Evolutionary conservation across 179 eudicot genomes (phyloP).

Genomic region (Silene noctiflora): DNA sequence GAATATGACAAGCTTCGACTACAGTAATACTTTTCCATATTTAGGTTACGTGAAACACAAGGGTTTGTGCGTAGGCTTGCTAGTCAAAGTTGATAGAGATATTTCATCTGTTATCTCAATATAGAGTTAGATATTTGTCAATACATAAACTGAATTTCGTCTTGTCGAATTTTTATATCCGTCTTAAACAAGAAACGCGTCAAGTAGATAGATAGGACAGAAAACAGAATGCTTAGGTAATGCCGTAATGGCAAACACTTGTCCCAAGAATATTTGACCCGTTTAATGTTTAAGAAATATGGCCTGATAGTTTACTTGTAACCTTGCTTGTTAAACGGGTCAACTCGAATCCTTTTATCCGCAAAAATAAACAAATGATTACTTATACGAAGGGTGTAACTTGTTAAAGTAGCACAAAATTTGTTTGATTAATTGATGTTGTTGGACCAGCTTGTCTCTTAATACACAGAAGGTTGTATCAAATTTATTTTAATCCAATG

Average conservation of each 20-base stretch:
- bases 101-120: no score
- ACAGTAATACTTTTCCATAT: slow-evolving; percentile 8
- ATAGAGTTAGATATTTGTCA: no score
- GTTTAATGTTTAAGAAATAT: no score
- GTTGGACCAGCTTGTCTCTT: slow-evolving; percentile 16
- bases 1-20: no score
- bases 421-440: background rate
- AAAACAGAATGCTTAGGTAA: no score
- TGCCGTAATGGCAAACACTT: no score
- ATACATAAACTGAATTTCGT: background rate
- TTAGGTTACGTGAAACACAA: background rate
- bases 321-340: background rate
- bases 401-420: background rate
- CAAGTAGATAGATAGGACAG: no score
- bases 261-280: no score
- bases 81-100: slow-evolving; percentile 12
- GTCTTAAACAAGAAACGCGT: no score
- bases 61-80: slow-evolving; percentile 11
- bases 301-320: no score
- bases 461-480: background rate
- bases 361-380: background rate
- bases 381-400: background rate
- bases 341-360: slow-evolving; percentile 1
- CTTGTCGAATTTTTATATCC: no score
- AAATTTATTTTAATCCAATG: background rate